Base-by-base conservation (phyloP, 148 eudicot species). In the Chenopodium quinoa region DNA sequence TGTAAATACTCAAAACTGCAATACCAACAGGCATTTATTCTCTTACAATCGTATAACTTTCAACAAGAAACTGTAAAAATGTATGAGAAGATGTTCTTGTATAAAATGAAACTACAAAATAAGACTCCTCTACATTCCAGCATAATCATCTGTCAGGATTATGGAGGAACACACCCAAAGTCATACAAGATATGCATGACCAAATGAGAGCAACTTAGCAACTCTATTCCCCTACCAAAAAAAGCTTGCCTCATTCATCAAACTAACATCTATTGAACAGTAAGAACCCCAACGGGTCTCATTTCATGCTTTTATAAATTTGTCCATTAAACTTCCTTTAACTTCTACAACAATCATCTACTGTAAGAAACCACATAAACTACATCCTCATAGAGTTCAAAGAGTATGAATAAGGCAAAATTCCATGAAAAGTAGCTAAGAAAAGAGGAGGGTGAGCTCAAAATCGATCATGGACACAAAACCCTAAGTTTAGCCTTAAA, bases 381-480 rank as follows among this genome's bases (percentile, higher is more conserved):
- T 4, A 56, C 20, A 13, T 56, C 16, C 62, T 17, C 22, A 56
- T 13, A 56, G 62, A 12, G 4, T 56, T 56, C 20, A 56, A 3
- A 56, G 20, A 13, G 62, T 56, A 9, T 56, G 62, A 56, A 12
- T 17, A 22, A 56, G 62, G 62, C 22, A 56, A 4, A 12, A 56
- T 17, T 56, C 62, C 62, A 56, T 56, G 62, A 17, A 56, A 56
- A 16, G 65, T 58, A 64, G 25, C 2, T 44, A 78, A 65, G 37
- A 47, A 16, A 78, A 64, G 25, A 78, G 14, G 47, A 40, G n/a
- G 68, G 31, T 64, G 50, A 78, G 37, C 66, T 65, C 68, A 22
- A 63, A n/a, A 40, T 40, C 44, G 44, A 40, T 40, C 44, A 40
- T 40, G 44, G 44, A 40, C 44, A 40, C 44, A 40, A 40, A 40